Conservation (phyloP, 2,329 filamentous ascomycete species). For the Lachnellula occidentalis region DNA sequence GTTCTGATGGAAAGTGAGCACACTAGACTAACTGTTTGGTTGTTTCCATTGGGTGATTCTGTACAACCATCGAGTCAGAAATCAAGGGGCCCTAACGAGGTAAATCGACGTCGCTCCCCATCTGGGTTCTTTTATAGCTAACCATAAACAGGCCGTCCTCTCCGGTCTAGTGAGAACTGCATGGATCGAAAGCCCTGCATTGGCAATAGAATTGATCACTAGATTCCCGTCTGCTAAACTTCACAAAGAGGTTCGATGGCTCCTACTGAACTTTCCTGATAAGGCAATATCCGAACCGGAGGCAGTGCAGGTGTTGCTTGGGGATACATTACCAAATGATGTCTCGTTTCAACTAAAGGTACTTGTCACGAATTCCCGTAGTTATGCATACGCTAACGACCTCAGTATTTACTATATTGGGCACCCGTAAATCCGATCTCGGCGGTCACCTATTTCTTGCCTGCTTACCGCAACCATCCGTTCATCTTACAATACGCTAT, state of each 20-base stretch:
- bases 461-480: slow-evolving; percentile 83
- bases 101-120: slow-evolving; percentile 30
- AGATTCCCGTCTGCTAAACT: slow-evolving; percentile 74
- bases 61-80: slow-evolving; percentile 35
- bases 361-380: slow-evolving; percentile 9
- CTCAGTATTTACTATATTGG: slow-evolving; percentile 86
- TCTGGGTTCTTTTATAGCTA: slow-evolving; percentile 24
- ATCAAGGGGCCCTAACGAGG: slow-evolving; percentile 38
- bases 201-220: slow-evolving; percentile 79
- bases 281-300: slow-evolving; percentile 77
- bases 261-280: slow-evolving; percentile 77
- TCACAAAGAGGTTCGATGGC: slow-evolving; percentile 68
- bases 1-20: slow-evolving; percentile 81
- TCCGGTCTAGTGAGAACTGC: slow-evolving; percentile 67
- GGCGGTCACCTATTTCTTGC: slow-evolving; percentile 88
- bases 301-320: slow-evolving; percentile 76
- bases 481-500: slow-evolving; percentile 96
- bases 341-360: slow-evolving; percentile 82
- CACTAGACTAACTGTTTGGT: slow-evolving; percentile 79
- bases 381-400: slow-evolving; percentile 27
- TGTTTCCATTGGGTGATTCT: slow-evolving; percentile 69
- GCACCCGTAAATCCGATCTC: slow-evolving; percentile 86
- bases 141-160: slow-evolving; percentile 34
- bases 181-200: slow-evolving; percentile 77
- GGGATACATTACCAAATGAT: slow-evolving; percentile 69